Evolutionary conservation across 805 yeast species (phyloP).

Genomic region (Groenewaldozyma salmanticensis): DNA sequence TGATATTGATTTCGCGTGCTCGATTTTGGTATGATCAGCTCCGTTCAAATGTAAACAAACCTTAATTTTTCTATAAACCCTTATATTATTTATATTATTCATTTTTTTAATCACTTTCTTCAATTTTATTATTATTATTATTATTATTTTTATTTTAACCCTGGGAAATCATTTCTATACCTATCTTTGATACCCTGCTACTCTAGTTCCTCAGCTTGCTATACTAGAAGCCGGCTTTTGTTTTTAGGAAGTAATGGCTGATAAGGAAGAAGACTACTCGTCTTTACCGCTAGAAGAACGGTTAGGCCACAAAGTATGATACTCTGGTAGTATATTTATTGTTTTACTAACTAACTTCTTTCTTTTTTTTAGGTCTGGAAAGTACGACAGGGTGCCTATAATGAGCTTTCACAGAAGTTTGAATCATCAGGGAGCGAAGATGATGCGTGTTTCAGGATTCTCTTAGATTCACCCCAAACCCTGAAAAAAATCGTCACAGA

Average conservation of each 20-base stretch:
- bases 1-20: no score
- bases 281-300: slow-evolving; percentile 57
- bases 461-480: slow-evolving; percentile 42
- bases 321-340: slow-evolving; percentile 3
- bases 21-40: no score
- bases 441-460: slow-evolving; percentile 46
- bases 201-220: not conserved
- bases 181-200: not conserved
- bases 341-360: no score
- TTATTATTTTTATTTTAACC: not conserved
- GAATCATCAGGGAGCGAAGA: slow-evolving; percentile 42
- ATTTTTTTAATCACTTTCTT: no score
- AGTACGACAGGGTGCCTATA: slow-evolving; percentile 72
- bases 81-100: no score
- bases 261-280: slow-evolving; percentile 15
- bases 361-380: slow-evolving; percentile 50
- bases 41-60: not conserved
- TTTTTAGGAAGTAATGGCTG: slow-evolving; percentile 1
- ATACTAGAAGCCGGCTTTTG: not conserved
- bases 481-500: slow-evolving; percentile 59
- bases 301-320: slow-evolving; percentile 48
- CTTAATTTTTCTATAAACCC: not conserved
- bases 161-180: not conserved
- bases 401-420: slow-evolving; percentile 47
- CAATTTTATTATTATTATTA: not conserved